A percentile compares a stretch with the other conserved stretches of the same genome.
phyloP scores from a whole-genome alignment of 371 early-diverging fungal species.

The Mucor saturninus region DNA sequence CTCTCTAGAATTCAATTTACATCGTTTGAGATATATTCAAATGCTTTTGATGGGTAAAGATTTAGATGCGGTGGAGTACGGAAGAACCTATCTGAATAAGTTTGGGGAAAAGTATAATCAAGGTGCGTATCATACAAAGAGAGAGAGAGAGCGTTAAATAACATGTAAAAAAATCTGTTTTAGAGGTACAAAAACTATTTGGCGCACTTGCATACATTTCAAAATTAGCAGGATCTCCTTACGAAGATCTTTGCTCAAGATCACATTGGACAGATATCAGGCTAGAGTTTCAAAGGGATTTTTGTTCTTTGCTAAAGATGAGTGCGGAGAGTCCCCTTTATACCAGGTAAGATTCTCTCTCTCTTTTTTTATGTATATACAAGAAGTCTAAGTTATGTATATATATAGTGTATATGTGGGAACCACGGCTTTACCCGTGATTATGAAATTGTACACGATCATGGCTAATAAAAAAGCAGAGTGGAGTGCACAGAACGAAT shows the following conservation, averaged over 20 bases:
- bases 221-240: conserved; percentile 55
- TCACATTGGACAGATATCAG: conserved; percentile 70
- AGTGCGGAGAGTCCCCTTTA: conserved; percentile 81
- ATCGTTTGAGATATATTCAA: conserved; percentile 78
- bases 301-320: conserved; percentile 83
- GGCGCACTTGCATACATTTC: conserved; percentile 52
- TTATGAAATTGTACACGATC: conserved; percentile 86
- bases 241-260: conserved; percentile 66
- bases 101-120: conserved; percentile 67
- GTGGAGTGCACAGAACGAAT: conserved; percentile 91
- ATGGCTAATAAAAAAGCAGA: conserved; percentile 84
- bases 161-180: no score
- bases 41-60: conserved; percentile 51
- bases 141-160: no score
- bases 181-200: conserved; percentile 81
- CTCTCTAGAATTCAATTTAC: conserved; percentile 85
- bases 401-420: conserved; percentile 76
- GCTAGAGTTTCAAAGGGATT: conserved; percentile 80
- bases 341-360: conserved; percentile 54
- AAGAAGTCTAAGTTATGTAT: no score
- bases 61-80: conserved; percentile 77
- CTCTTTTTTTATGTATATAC: background rate
- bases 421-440: conserved; percentile 86
- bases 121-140: conserved; percentile 55
- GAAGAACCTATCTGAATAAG: conserved; percentile 68